phyloP scores from a whole-genome alignment of 139 green algal species.

The Chlorella sp. region DNA sequence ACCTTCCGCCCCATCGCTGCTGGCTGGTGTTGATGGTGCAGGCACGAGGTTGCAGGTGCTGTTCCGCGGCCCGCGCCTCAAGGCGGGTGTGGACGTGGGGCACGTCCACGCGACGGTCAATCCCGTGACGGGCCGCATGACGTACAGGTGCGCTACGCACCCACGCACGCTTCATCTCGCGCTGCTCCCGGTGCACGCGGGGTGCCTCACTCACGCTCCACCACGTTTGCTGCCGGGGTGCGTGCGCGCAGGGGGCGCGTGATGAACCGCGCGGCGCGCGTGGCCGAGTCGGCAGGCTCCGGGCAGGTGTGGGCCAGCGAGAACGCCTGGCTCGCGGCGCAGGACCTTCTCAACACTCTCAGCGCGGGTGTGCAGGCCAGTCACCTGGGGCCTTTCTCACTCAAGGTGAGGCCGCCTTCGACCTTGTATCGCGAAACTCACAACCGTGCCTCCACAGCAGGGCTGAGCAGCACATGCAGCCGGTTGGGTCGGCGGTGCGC shows the following conservation, averaged over 20 bases:
- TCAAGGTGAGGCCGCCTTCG: background rate
- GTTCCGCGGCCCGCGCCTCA: constrained; percentile 10
- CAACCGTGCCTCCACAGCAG: no score
- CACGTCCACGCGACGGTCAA: constrained; percentile 16
- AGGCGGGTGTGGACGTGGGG: constrained; percentile 16
- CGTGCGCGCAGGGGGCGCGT: constrained; percentile 7
- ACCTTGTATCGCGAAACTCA: no score
- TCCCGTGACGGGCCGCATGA: constrained; percentile 12
- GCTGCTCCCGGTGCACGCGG: background rate
- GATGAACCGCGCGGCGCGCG: constrained; percentile 25
- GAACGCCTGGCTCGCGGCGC: constrained; percentile 4
- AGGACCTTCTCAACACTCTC: background rate
- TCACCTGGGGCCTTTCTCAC: background rate
- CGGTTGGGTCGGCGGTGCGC: no score
- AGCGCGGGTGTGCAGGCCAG: background rate
- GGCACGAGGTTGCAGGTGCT: constrained; percentile 9
- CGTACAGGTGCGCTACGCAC: constrained; percentile 5
- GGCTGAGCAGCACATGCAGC: no score
- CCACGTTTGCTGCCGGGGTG: background rate
- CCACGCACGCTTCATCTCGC: background rate
- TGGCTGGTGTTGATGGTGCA: background rate
- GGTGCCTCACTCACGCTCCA: background rate
- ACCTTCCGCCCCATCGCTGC: background rate
- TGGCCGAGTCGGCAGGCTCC: constrained; percentile 6
- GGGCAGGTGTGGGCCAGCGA: constrained; percentile 14